Evolutionary conservation across 1,284 basidiomycete genomes (phyloP).

Genomic region (Coniferiporia weirii): DNA sequence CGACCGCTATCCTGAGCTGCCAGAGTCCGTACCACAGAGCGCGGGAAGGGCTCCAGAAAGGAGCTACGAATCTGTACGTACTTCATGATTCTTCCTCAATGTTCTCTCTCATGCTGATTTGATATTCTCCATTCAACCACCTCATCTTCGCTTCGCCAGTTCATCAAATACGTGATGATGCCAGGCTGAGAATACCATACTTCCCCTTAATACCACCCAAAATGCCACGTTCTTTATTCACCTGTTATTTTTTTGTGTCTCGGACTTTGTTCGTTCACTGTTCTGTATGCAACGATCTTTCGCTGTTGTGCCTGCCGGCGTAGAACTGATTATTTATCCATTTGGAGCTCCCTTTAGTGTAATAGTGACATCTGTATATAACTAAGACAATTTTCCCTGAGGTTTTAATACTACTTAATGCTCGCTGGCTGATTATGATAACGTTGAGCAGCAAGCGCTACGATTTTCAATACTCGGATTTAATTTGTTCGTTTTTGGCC

Average conservation of each 20-base stretch:
- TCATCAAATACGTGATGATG: constrained; percentile 13
- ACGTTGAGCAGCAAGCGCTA: too few species aligned
- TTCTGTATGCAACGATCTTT: neutral
- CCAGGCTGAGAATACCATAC: neutral
- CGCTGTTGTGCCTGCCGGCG: neutral
- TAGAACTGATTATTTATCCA: neutral
- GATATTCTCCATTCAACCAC: too few species aligned
- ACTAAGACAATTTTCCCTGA: neutral
- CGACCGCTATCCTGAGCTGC: constrained; percentile 9
- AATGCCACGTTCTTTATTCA: too few species aligned
- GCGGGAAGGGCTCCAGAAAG: constrained; percentile 11
- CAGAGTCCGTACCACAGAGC: constrained; percentile 8
- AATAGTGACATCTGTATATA: neutral
- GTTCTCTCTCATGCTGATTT: neutral
- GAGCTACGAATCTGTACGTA: constrained; percentile 14
- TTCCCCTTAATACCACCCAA: neutral
- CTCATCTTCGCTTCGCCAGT: neutral
- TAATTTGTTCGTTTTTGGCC: too few species aligned
- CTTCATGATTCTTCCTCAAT: neutral
- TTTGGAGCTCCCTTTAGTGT: neutral
- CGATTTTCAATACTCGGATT: too few species aligned
- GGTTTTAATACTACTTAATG: neutral
- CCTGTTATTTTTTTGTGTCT: neutral
- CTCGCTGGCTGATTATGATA: neutral
- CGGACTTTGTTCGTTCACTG: neutral